Conservation (phyloP, 2,329 filamentous ascomycete species). For the Monosporascus sp. region DNA sequence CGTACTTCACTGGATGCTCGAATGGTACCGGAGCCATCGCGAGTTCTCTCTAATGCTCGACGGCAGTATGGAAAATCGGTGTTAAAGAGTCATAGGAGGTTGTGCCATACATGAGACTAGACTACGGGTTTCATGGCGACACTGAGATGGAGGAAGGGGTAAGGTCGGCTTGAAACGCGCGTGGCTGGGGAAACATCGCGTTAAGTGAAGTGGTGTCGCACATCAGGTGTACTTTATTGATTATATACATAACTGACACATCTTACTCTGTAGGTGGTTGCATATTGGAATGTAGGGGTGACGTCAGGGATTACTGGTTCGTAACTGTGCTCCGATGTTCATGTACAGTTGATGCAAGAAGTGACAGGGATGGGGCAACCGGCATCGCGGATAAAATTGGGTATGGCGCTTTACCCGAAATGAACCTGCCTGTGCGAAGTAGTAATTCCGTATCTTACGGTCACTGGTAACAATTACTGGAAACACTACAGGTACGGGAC, state of each 20-base stretch:
- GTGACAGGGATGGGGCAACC: neutral
- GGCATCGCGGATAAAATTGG: neutral
- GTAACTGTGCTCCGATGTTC: too few species aligned
- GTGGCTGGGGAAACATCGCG: neutral
- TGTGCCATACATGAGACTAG: neutral
- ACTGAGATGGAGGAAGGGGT: neutral
- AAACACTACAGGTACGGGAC: neutral
- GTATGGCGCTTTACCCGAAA: too few species aligned
- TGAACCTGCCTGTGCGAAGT: too few species aligned
- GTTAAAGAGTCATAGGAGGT: neutral
- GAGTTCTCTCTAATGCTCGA: conserved; percentile 1
- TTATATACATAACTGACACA: too few species aligned
- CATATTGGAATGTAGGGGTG: neutral
- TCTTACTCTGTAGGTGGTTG: too few species aligned
- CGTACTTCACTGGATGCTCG: conserved; percentile 22
- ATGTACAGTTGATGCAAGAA: neutral
- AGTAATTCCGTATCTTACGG: too few species aligned
- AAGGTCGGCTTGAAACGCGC: neutral
- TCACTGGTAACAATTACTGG: too few species aligned
- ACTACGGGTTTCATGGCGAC: neutral
- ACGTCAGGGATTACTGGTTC: neutral
- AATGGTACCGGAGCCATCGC: conserved; percentile 26
- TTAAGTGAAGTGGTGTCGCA: neutral
- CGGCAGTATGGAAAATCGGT: neutral
- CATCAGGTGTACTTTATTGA: too few species aligned